These are phyloP conservation scores for Collybia mongolica DNA, from an alignment of 768 basidiomycete species.

Conservation along the genomic window DNA sequence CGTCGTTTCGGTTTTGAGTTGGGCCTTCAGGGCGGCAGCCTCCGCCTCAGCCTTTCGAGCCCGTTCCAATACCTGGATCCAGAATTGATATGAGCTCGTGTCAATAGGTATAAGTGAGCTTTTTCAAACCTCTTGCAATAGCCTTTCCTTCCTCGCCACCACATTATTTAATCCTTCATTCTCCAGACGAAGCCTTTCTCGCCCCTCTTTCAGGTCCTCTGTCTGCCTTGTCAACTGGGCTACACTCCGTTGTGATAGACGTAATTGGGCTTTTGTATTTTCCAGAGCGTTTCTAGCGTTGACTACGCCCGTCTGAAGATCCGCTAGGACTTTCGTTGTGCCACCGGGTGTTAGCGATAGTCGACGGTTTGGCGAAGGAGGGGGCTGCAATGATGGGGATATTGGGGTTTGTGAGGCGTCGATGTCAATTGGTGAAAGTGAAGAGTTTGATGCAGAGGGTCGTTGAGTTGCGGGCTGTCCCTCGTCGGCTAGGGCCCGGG, in stretches of 20 bases:
- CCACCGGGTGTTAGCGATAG: conserved; percentile 70
- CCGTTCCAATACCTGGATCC: conserved; percentile 66
- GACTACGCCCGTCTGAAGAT: conserved; percentile 81
- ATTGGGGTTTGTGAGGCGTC: conserved; percentile 29
- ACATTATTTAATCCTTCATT: conserved; percentile 89
- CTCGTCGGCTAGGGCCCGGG: conserved; percentile 80
- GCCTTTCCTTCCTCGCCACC: conserved; percentile 81
- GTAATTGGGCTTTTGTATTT: conserved; percentile 80
- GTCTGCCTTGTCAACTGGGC: conserved; percentile 82
- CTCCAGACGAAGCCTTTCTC: conserved; percentile 79
- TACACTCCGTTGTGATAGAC: conserved; percentile 79
- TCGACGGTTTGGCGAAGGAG: conserved; percentile 53
- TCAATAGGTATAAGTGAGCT: neutral
- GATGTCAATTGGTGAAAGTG: conserved; percentile 34
- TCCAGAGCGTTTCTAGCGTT: conserved; percentile 81
- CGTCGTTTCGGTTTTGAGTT: conserved; percentile 72
- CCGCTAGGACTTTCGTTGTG: conserved; percentile 85
- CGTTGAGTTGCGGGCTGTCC: conserved; percentile 40
- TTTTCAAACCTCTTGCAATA: conserved; percentile 73
- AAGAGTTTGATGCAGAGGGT: conserved; percentile 23
- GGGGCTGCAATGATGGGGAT: conserved; percentile 42
- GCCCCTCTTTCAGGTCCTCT: conserved; percentile 85
- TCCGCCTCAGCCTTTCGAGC: conserved; percentile 86
- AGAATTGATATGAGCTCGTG: neutral
- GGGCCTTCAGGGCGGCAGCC: conserved; percentile 61